These are phyloP conservation scores for Umbilicaria muhlenbergii DNA, from an alignment of 495 filamentous ascomycete genomes.

Conservation along the genomic window DNA sequence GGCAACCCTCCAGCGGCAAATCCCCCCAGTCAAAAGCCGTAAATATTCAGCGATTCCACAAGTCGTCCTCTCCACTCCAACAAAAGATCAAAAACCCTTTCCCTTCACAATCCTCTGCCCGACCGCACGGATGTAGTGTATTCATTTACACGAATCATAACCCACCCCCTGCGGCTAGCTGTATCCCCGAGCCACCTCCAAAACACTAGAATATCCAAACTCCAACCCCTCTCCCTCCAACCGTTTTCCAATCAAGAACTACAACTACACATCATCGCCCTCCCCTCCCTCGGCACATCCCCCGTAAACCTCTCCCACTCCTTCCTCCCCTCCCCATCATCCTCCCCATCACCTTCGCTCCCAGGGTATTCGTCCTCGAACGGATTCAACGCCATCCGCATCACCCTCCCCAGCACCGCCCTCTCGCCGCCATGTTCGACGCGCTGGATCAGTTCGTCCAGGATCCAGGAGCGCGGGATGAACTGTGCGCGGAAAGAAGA, in stretches of 20 bases:
- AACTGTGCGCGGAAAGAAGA: conserved; percentile 31
- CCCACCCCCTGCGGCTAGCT: too few relatives aligned
- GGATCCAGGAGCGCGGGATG: conserved; percentile 72
- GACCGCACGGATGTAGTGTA: too few relatives aligned
- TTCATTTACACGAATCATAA: too few relatives aligned
- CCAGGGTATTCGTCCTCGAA: conserved; percentile 70
- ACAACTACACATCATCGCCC: conserved; percentile 87
- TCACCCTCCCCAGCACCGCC: conserved; percentile 54
- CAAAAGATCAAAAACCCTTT: too few relatives aligned
- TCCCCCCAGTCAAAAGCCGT: too few relatives aligned
- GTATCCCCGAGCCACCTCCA: too few relatives aligned
- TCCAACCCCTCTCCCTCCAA: too few relatives aligned
- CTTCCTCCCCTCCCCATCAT: conserved; percentile 33
- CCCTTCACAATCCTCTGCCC: too few relatives aligned
- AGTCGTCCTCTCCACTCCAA: too few relatives aligned
- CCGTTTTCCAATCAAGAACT: conserved; percentile 11
- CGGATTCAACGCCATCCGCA: conserved; percentile 67
- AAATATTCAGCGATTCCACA: too few relatives aligned
- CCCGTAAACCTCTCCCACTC: conserved; percentile 76
- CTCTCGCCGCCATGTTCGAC: conserved; percentile 77
- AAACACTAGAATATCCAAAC: too few relatives aligned
- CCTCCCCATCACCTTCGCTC: conserved; percentile 40
- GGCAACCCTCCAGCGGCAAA: too few relatives aligned
- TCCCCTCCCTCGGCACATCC: conserved; percentile 62
- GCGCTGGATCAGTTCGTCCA: conserved; percentile 79